Evolutionary conservation across 306 rosid genomes (phyloP), one percentile per base, ranked within the genome.

Genomic region (Hylodesmum podocarpum): DNA sequence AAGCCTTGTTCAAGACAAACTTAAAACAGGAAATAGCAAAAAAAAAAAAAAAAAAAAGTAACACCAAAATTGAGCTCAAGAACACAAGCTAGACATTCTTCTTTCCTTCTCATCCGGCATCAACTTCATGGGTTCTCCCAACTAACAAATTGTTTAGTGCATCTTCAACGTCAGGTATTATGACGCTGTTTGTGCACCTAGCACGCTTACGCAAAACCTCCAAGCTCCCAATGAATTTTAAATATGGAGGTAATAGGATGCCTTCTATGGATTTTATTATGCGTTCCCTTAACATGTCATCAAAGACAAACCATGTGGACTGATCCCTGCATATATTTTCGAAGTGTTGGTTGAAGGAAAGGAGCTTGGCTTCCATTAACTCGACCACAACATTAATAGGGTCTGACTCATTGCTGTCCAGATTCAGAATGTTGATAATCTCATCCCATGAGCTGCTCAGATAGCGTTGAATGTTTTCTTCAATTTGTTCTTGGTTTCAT

Each of bases 401-500:
- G 75, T 82, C 43, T 10, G 89, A 67, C 22, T 71, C 85, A 73
- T 7, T 29, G 18, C 1, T 14, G 2, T 71, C 92, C 6, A 73
- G 31, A 77, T 86, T 91, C 84, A 91, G 63, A 66, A 85, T 63
- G 8, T 78, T 84, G 36, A 83, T 9, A 18, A 87, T 82, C 76
- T 82, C 87, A 53, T 73, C 82, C 96, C 96, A 91, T 22, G 93
- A 82, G 78, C 89, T 87, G 33, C 86, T 81, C 77, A 79, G 89
- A 82, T 86, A 90, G 22, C 15, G 22, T 19, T 50, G 40, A 69
- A n/a, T n/a, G n/a, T n/a, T n/a, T n/a, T n/a, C n/a, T n/a, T n/a
- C n/a, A n/a, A n/a, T n/a, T n/a, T n/a, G n/a, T n/a, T n/a, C n/a
- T n/a, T n/a, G n/a, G n/a, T n/a, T n/a, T n/a, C n/a, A n/a, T n/a